Evolutionary conservation across 2,329 filamentous ascomycete species (phyloP).

Genomic region (Coccinonectria pachysandricola): DNA sequence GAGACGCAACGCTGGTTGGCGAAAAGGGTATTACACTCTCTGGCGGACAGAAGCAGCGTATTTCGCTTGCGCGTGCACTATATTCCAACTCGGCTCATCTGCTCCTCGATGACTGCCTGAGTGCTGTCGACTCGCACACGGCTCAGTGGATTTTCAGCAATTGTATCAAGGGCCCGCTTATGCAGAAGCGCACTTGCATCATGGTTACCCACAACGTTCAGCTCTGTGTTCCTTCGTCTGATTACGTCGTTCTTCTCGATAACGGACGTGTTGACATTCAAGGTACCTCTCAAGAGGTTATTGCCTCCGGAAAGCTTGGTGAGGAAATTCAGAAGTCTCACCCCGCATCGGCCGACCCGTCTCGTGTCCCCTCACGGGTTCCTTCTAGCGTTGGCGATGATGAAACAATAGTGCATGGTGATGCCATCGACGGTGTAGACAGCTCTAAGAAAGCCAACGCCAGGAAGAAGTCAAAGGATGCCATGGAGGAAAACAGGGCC

Average conservation of each 20-base stretch:
- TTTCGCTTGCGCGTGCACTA: conserved; percentile 91
- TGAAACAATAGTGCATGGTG: conserved; percentile 43
- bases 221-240: conserved; percentile 71
- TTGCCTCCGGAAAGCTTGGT: conserved; percentile 77
- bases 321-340: conserved; percentile 71
- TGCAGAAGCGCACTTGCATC: conserved; percentile 83
- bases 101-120: conserved; percentile 88
- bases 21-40: conserved; percentile 97
- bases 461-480: conserved; percentile 36
- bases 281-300: conserved; percentile 68
- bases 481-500: conserved; percentile 67
- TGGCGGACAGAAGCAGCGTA: conserved; percentile 94
- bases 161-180: conserved; percentile 80
- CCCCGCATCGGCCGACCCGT: conserved; percentile 58
- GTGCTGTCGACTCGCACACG: conserved; percentile 93
- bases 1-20: conserved; percentile 87
- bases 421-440: conserved; percentile 34
- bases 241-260: conserved; percentile 74
- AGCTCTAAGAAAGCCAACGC: conserved; percentile 34
- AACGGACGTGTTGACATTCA: conserved; percentile 73
- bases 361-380: conserved; percentile 65
- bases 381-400: conserved; percentile 65
- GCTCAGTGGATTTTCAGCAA: conserved; percentile 97
- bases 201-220: conserved; percentile 91
- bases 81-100: conserved; percentile 91